Evolutionary conservation across 2,329 filamentous ascomycete species (phyloP).

Genomic region (Trichoderma pleuroti): DNA sequence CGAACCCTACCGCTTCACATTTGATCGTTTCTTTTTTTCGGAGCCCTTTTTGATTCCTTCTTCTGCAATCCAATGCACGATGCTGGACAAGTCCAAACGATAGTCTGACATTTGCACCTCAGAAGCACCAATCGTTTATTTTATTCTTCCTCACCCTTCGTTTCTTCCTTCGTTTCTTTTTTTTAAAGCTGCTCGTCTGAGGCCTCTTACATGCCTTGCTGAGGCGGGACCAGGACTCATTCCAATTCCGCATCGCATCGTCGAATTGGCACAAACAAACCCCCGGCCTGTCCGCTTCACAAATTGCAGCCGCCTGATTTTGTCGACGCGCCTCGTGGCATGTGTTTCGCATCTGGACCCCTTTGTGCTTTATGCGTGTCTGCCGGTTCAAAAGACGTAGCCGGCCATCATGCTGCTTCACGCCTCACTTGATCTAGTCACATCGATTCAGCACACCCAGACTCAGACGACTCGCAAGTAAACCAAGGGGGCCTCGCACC

Average conservation of each 20-base stretch:
- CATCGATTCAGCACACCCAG: constrained; percentile 20
- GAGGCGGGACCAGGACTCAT: constrained; percentile 13
- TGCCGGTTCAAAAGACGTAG: background rate
- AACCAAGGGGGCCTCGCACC: constrained; percentile 22
- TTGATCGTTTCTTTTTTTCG: background rate
- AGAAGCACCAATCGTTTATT: background rate
- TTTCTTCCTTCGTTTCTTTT: background rate
- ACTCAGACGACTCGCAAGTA: constrained; percentile 28
- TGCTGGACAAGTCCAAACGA: background rate
- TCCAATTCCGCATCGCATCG: constrained; percentile 1
- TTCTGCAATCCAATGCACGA: too few relatives aligned
- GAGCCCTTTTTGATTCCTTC: background rate
- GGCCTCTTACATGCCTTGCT: constrained; percentile 13
- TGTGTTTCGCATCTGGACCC: constrained; percentile 17
- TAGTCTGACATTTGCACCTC: background rate
- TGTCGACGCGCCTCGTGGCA: constrained; percentile 18
- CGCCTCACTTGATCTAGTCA: constrained; percentile 7
- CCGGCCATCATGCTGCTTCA: constrained; percentile 20
- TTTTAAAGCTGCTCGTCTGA: background rate
- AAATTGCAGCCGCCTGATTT: background rate
- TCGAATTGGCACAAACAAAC: background rate
- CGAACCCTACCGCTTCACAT: background rate
- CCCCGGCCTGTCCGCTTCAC: background rate
- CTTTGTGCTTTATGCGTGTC: constrained; percentile 14
- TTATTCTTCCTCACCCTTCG: background rate